Evolutionary conservation across 805 yeast genomes (phyloP), one percentile per base, ranked within the genome.

Genomic region (Starmerella bombicola): DNA sequence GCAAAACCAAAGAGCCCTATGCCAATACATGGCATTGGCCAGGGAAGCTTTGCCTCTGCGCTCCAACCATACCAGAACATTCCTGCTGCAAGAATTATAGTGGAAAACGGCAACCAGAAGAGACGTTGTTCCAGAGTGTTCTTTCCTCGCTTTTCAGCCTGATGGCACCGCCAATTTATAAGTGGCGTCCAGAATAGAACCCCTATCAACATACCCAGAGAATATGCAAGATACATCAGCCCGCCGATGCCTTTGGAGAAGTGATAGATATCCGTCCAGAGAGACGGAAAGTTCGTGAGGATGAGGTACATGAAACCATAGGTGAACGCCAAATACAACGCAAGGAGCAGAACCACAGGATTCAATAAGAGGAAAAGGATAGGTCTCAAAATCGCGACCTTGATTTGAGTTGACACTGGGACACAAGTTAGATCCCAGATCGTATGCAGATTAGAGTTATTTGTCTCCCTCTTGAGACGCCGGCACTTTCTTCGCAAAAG

Each of bases 61-160:
- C 77, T 68, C 85, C 84, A 78, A 13, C 84, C 85, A 51, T 73
- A 76, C 74, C 81, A 74, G 45, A 78, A 61, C 31, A 78, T 60
- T 0, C 83, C 84, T 12, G 66, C 63, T 0, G 83, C 76, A 47
- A 74, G 66, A 15, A 68, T 52, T 26, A 76, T 47, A 1, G 79
- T 74, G 16, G 70, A 62, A 13, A 63, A 56, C 46, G 73, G 62
- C 30, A 76, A 55, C 39, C 69, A 60, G 12, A 77, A 77, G 23
- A 78, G 54, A 35, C 80, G 60, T 54, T 56, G 75, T 53, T 78
- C 84, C 1, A 83, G 83, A 46, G 71, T 70, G 9, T 72, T 51
- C 10, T 71, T 70, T 7, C 80, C 80, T 5, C 8, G 16, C 3
- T 32, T 18, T 8, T 28, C 32, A 5, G 38, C 43, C 2, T 40